Base-by-base conservation (phyloP, 768 basidiomycete species). In the Polyporus arcularius region DNA sequence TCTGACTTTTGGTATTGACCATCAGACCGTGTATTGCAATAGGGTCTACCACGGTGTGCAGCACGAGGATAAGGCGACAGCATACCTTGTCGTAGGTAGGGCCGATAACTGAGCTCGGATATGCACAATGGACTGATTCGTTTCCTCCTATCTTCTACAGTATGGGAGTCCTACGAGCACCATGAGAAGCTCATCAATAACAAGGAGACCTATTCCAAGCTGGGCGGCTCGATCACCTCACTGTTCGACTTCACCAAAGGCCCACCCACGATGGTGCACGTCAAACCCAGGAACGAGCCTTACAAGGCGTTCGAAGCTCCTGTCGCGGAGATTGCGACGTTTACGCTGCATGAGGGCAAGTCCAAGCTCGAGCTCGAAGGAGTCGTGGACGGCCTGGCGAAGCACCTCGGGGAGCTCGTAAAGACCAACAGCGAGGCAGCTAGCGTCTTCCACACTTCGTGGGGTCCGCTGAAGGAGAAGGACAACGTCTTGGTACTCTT, bases 41-140 rank as follows among this genome's bases (percentile, higher is more conserved):
- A 65, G 63, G 50, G 45, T 53, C 50, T 60, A 57, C 55, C 45
- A 57, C 21, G 65, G 61, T 15, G 42, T 55, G 2, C 55, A 65
- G 38, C 11, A 58, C 43, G 58, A 67, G 51, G 63, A 67, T 4
- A 32, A 52, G 1, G 50, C 57, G 26, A 43, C 58, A 31, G 18
- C 35, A 15, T 67, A 57, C 45, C 43, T 62, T 18, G 54, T 53
- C 43, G 35, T 52, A 21, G 56, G 66, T 63, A 38, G 21, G 62
- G 30, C 12, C n/a, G 15, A 10, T 4, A 15, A 11, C 15, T 11
- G 9, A 14, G 15, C 42, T 16, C 42, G 9, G 18, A 16, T 18
- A 5, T 15, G 8, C 42, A 18, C 8, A 15, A 18, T 16, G 21
- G 14, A 43, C 42, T 43, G 15, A 43, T 18, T 43, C 6, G 18